Evolutionary conservation across 768 basidiomycete genomes (phyloP).

Genomic region (Xanthoconium stramineum): DNA sequence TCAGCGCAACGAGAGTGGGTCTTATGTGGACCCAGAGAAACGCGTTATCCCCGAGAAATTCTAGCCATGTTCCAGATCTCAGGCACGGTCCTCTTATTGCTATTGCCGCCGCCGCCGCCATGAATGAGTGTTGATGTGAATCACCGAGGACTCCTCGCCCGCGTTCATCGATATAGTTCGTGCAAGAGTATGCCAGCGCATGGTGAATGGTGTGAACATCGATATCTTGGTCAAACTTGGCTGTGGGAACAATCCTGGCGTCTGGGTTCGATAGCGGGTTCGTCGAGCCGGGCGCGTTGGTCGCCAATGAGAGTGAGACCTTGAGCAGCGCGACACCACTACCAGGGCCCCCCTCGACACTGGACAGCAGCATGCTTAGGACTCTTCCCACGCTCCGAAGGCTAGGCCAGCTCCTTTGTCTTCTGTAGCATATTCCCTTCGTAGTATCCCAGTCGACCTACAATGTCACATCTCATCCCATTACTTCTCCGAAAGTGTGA

Average conservation of each 20-base stretch:
- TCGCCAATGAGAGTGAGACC: slow-evolving; percentile 68
- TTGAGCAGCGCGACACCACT: slow-evolving; percentile 93
- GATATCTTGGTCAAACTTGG: slow-evolving; percentile 97
- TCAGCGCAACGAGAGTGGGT: background rate
- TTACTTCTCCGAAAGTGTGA: too few relatives aligned
- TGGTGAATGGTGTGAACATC: slow-evolving; percentile 85
- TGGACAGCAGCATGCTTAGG: too few relatives aligned
- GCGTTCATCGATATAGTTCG: background rate
- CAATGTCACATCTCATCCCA: too few relatives aligned
- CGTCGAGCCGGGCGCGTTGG: slow-evolving; percentile 45
- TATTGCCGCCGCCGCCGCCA: background rate
- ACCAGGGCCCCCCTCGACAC: slow-evolving; percentile 96
- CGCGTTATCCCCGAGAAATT: background rate
- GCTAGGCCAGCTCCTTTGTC: too few relatives aligned
- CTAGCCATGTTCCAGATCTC: background rate
- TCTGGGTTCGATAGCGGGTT: slow-evolving; percentile 49
- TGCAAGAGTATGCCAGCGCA: background rate
- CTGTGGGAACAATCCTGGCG: slow-evolving; percentile 67
- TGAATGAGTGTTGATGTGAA: slow-evolving; percentile 36
- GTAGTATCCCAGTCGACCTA: too few relatives aligned
- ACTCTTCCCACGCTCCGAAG: too few relatives aligned
- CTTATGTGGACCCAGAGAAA: background rate
- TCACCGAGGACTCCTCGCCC: slow-evolving; percentile 54
- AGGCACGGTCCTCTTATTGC: background rate
- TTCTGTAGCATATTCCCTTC: too few relatives aligned